Evolutionary conservation across 805 yeast species (phyloP), one percentile per base, ranked within the genome.

Genomic region (Saccharomycodes ludwigii): DNA sequence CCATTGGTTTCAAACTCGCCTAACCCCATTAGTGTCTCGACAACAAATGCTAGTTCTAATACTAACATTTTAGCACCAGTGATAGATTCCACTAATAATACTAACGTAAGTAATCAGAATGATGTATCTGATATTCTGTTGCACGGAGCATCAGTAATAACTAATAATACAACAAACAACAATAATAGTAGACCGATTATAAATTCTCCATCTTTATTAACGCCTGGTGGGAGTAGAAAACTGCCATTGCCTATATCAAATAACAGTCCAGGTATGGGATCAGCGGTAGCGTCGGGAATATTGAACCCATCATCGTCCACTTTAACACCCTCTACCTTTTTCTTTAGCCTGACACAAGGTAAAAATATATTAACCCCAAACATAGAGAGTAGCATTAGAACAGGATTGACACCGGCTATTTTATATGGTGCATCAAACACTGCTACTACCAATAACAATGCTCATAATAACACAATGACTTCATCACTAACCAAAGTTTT

Each of bases 401-500:
- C 81, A 0, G 88, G 91, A 0, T 50, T 77, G 18, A 76, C 86
- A 0, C 86, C 86, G 0, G 81, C 75, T 2, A 39, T 44, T 8
- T 19, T 66, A 61, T n/a, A 29, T 21, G 11, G 13, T n/a, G 4
- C 4, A 21, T 6, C 24, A 21, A 54, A 56, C 48, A 49, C 64
- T 21, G 50, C 63, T 34, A 50, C 56, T 23, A 54, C 61, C 17
- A 41, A 50, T 16, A 45, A 55, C 5, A 53, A 55, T 13, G 48
- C 58, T 34, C 30, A 22, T 22, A n/a, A n/a, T 11, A 22, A 22
- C 12, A 22, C 16, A 24, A 11, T 24, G 15, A 13, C 15, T 10
- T 12, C 15, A 15, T 24, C 63, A 39, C 36, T 52, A 45, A 37
- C 68, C 47, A 21, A 67, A 58, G 31, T 51, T 51, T 39, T 52